These are phyloP conservation scores for Proteromonas lacertae DNA, from an alignment of 352 stramenopile species.

Conservation along the genomic window DNA sequence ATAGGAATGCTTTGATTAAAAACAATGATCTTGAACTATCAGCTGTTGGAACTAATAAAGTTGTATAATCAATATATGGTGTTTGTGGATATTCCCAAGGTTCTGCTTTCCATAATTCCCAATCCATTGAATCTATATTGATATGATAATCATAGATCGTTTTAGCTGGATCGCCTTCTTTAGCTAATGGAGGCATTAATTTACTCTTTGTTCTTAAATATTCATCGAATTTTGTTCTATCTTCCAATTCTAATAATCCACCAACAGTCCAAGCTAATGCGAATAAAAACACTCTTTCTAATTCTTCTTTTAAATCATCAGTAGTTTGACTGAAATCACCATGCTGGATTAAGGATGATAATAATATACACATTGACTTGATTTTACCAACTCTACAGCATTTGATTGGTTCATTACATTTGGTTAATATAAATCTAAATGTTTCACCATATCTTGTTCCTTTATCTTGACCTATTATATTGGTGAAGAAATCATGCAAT, in stretches of 20 bases:
- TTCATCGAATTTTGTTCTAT: slow-evolving; percentile 26
- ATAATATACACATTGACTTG: slow-evolving; percentile 13
- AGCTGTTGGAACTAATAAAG: slow-evolving; percentile 35
- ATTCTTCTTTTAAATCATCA: slow-evolving; percentile 19
- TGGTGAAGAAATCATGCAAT: slow-evolving; percentile 15
- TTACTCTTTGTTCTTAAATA: too few relatives aligned
- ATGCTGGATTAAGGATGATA: slow-evolving; percentile 1
- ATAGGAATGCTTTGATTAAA: slow-evolving; percentile 25
- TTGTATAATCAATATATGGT: slow-evolving; percentile 25
- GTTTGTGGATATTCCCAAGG: slow-evolving; percentile 15
- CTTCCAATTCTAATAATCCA: slow-evolving; percentile 32
- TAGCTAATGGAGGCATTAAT: background rate
- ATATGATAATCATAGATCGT: slow-evolving; percentile 63
- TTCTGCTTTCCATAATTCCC: slow-evolving; percentile 28
- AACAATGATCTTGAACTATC: slow-evolving; percentile 29
- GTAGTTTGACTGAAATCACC: background rate
- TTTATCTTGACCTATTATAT: slow-evolving; percentile 16
- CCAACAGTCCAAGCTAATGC: slow-evolving; percentile 33
- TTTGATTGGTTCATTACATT: slow-evolving; percentile 25
- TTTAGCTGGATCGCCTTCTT: slow-evolving; percentile 29
- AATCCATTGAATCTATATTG: slow-evolving; percentile 43
- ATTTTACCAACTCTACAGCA: slow-evolving; percentile 28
- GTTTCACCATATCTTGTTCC: slow-evolving; percentile 12
- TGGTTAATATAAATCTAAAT: slow-evolving; percentile 23
- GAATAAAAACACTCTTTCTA: slow-evolving; percentile 41